A percentile compares a stretch with the other conserved stretches of the same genome.
These are phyloP conservation scores for Beta corolliflora DNA, from an alignment of 179 eudicot species.

Conservation along the genomic window DNA sequence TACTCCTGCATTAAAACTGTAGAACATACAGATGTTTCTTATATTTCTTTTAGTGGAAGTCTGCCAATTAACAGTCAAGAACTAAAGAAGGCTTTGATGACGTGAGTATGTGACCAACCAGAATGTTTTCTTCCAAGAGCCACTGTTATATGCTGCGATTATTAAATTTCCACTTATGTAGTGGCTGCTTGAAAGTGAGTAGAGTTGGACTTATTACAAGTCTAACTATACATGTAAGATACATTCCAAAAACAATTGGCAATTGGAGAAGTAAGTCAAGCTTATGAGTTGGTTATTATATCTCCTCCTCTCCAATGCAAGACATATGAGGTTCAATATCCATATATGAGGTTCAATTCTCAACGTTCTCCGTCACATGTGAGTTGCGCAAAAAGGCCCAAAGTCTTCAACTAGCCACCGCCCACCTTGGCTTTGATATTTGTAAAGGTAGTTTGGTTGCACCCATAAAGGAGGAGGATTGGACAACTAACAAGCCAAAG, in stretches of 20 bases:
- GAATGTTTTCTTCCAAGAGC: too few relatives aligned
- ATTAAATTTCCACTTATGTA: too few relatives aligned
- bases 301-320: neutral
- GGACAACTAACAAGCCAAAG: neutral
- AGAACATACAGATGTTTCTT: neutral
- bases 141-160: too few relatives aligned
- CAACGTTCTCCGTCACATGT: neutral
- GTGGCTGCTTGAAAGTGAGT: too few relatives aligned
- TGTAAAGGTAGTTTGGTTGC: neutral
- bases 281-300: neutral
- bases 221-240: too few relatives aligned
- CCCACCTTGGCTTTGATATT: neutral
- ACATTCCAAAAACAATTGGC: too few relatives aligned
- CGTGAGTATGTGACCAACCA: too few relatives aligned
- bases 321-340: neutral
- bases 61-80: too few relatives aligned
- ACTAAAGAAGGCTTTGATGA: too few relatives aligned
- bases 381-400: neutral
- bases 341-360: neutral
- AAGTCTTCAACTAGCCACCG: neutral
- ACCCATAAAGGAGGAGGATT: neutral
- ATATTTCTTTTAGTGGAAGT: neutral
- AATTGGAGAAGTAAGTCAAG: too few relatives aligned
- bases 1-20: neutral
- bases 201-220: too few relatives aligned